These are phyloP conservation scores for Eucalyptus shirleyi DNA, from an alignment of 345 rosid genomes.

Conservation along the genomic window DNA sequence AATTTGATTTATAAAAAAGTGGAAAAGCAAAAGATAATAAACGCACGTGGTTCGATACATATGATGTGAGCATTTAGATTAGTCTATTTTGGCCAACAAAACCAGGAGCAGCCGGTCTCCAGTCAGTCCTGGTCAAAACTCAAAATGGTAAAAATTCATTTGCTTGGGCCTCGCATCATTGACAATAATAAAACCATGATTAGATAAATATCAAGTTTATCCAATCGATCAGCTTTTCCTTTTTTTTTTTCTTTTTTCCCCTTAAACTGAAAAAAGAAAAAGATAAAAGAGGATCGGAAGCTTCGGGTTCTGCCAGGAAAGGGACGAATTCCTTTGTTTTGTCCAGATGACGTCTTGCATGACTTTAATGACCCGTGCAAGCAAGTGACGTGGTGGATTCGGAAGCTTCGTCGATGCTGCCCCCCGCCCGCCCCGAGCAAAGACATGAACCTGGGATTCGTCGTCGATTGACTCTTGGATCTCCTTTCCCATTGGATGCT, in stretches of 20 bases:
- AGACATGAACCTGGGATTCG: not conserved
- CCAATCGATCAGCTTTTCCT: not conserved
- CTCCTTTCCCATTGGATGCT: not conserved
- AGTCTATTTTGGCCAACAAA: not conserved
- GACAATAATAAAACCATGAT: not conserved
- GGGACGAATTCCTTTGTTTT: not conserved
- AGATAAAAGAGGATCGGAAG: not conserved
- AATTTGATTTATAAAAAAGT: not conserved
- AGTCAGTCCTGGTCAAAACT: not conserved
- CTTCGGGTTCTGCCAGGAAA: not conserved
- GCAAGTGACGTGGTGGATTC: not conserved
- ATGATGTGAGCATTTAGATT: not conserved
- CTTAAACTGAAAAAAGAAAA: too few species aligned
- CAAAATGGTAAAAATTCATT: not conserved
- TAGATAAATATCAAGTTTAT: slow-evolving; percentile 28
- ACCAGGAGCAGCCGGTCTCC: not conserved
- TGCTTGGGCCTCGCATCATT: not conserved
- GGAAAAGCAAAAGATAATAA: not conserved
- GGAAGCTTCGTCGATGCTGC: not conserved
- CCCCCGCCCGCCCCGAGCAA: not conserved
- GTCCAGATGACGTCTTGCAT: not conserved
- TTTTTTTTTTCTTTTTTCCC: rapidly evolving
- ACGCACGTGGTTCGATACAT: not conserved
- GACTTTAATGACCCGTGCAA: not conserved
- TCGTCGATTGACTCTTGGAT: not conserved